Evolutionary conservation across 305 asterid genomes (phyloP).

Genomic region (Lippia alba): DNA sequence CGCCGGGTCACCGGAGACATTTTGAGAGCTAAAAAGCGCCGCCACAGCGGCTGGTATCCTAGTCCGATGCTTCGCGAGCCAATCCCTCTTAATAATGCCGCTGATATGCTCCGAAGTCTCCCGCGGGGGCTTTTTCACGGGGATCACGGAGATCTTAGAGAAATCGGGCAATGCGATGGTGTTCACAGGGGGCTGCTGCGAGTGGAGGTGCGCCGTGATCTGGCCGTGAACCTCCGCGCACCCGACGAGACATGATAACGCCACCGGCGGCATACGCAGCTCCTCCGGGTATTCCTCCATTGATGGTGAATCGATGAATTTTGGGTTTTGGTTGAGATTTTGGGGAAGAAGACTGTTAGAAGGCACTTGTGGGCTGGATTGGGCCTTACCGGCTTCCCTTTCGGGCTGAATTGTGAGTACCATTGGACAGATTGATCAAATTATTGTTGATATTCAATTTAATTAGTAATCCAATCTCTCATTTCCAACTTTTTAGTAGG

Average conservation of each 20-base stretch:
- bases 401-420: neutral
- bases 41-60: constrained; percentile 88
- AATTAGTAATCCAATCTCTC: too few relatives aligned
- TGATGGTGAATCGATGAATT: constrained; percentile 24
- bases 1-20: constrained; percentile 89
- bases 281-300: constrained; percentile 97
- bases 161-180: constrained; percentile 94
- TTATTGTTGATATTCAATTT: too few relatives aligned
- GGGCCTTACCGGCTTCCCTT: neutral
- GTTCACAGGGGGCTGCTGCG: constrained; percentile 85
- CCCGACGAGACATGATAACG: constrained; percentile 73
- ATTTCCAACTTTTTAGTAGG: too few relatives aligned
- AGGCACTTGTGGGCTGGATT: constrained; percentile 10
- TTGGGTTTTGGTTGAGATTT: constrained; percentile 35
- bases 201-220: constrained; percentile 85
- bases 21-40: constrained; percentile 67
- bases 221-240: constrained; percentile 75
- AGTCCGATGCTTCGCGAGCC: constrained; percentile 95
- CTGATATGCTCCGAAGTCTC: constrained; percentile 53
- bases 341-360: constrained; percentile 30
- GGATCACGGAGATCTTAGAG: constrained; percentile 82
- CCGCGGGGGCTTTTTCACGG: constrained; percentile 51
- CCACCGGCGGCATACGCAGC: constrained; percentile 96
- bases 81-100: constrained; percentile 76
- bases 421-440: too few relatives aligned